Base-by-base conservation (phyloP, 805 yeast genomes). In the Candida orba region DNA sequence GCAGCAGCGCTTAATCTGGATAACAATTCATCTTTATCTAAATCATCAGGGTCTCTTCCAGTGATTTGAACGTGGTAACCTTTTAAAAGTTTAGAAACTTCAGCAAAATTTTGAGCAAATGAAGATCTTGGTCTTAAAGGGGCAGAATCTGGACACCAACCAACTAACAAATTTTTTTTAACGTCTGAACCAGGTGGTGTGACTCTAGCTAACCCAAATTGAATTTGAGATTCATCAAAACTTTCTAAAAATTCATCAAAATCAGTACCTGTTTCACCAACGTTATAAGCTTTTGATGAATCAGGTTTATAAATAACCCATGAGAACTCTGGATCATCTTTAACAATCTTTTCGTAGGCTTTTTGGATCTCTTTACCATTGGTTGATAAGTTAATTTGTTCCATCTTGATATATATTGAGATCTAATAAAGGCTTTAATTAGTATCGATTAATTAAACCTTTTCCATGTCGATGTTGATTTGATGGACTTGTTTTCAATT, bases 121-220 rank as follows among this genome's bases (percentile, higher is more conserved):
- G 89, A 80, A 37, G 86, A 75, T 54, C 88, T 76, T 24, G 82
- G 71, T 59, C 81, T 84, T 58, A 71, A 72, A 50, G 97, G 95
- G 20, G 95, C 90, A 44, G 91, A 86, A 63, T 93, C 98, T 7
- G 99, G 99, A 67, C 95, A 86, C 96, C 96, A 91, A 41, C 97
- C 98, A 33, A 93, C 72, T 39, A 93, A 69, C 29, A 91, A 75
- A 51, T 86, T 71, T 69, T 93, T 93, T 57, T 78, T 76, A 31
- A 93, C 90, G 53, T 85, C 93, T 4, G 95, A 84, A n/a, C 93
- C 95, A 44, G 91, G 91, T 44, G 91, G 95, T 45, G 80, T 78
- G 38, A 91, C 87, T 43, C 95, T 78, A 34, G 87, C 84, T 46
- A 93, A 72, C 34, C 98, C 99, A 57, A 82, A 93, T 68, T 90